A percentile compares a stretch with the other conserved stretches of the same genome.
Conservation (phyloP, 768 basidiomycete genomes). For the Leccinum uliginosum region DNA sequence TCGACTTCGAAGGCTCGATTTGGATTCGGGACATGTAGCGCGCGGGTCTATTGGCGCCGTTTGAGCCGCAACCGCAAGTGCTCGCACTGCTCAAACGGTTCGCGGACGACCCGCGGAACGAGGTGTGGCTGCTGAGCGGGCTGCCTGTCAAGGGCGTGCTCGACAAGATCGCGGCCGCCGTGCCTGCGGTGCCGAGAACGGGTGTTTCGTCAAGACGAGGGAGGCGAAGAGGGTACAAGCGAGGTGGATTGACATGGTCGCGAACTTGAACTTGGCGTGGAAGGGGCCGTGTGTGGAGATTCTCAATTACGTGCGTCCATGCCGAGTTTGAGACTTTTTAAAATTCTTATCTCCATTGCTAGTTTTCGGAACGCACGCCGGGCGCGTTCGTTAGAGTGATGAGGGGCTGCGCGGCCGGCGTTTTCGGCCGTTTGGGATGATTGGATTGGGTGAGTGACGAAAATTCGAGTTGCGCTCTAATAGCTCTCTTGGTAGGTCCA, state of each 20-base stretch:
- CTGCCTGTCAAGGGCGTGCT: conserved; percentile 59
- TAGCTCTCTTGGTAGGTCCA: too few relatives aligned
- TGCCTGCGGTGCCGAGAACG: conserved; percentile 81
- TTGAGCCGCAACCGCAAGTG: conserved; percentile 35
- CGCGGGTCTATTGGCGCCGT: conserved; percentile 38
- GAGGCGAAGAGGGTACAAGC: conserved; percentile 29
- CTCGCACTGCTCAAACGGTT: conserved; percentile 53
- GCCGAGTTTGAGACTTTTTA: neutral
- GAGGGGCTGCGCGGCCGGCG: too few relatives aligned
- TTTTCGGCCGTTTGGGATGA: too few relatives aligned
- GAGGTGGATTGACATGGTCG: conserved; percentile 76
- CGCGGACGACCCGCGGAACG: conserved; percentile 60
- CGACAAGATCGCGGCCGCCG: conserved; percentile 54
- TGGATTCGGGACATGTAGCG: conserved; percentile 60
- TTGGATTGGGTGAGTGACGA: too few relatives aligned
- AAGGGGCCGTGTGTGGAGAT: conserved; percentile 79
- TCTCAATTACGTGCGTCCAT: conserved; percentile 67
- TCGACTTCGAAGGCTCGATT: conserved; percentile 81
- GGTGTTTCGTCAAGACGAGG: conserved; percentile 73
- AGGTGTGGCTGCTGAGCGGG: conserved; percentile 82
- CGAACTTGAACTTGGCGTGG: conserved; percentile 77
- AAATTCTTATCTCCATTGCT: neutral
- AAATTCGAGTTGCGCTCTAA: too few relatives aligned
- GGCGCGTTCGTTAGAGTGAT: conserved; percentile 83
- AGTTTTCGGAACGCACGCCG: conserved; percentile 89